phyloP scores from a whole-genome alignment of 805 yeast species.

The Jamesozyma hellenica region DNA sequence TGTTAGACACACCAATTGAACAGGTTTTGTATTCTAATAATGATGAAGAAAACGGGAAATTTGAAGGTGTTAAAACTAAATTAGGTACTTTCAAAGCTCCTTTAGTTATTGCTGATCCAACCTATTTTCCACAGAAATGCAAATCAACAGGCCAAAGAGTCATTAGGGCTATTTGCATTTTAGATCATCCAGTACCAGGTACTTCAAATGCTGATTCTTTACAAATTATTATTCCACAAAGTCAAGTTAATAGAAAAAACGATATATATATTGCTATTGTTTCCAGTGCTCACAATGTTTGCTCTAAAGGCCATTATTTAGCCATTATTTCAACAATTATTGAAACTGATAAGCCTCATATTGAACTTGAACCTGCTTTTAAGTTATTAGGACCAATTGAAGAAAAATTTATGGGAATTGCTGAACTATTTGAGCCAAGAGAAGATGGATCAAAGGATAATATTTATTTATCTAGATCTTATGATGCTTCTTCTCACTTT shows the following conservation, averaged over 20 bases:
- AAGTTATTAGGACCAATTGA: constrained; percentile 69
- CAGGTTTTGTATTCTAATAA: constrained; percentile 68
- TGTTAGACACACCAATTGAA: constrained; percentile 94
- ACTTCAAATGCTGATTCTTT: constrained; percentile 78
- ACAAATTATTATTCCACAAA: constrained; percentile 93
- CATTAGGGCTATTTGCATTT: constrained; percentile 55
- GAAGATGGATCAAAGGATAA: constrained; percentile 75
- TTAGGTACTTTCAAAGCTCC: constrained; percentile 91
- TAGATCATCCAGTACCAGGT: constrained; percentile 81
- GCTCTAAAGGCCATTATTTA: constrained; percentile 77
- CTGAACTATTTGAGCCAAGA: constrained; percentile 79
- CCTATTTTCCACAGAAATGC: constrained; percentile 71
- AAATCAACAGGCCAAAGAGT: constrained; percentile 30
- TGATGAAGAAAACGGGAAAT: constrained; percentile 37
- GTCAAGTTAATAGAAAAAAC: constrained; percentile 83
- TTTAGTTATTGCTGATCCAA: constrained; percentile 92
- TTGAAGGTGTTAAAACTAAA: constrained; percentile 80
- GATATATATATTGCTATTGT: constrained; percentile 91
- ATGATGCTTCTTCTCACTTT: constrained; percentile 91
- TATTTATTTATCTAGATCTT: constrained; percentile 76
- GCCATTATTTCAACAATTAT: constrained; percentile 92
- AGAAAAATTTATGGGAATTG: constrained; percentile 88
- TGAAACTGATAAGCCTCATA: constrained; percentile 86
- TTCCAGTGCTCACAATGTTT: constrained; percentile 81
- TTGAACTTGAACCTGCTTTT: constrained; percentile 89